These are phyloP conservation scores for Phytopythium montanum DNA, from an alignment of 352 stramenopile species.

Conservation along the genomic window DNA sequence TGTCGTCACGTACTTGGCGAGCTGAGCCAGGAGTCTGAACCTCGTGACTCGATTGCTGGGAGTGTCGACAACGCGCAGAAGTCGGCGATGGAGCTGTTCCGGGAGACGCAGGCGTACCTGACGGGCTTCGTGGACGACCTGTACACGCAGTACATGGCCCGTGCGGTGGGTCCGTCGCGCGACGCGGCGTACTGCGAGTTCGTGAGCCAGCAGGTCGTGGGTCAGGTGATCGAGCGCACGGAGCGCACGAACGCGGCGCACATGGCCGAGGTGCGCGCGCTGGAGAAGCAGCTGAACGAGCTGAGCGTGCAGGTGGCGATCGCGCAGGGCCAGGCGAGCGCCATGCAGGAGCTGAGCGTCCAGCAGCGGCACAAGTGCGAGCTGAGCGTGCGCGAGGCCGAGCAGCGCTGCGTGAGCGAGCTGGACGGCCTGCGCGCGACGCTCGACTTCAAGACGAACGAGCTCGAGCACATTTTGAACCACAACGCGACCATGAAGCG, in stretches of 20 bases:
- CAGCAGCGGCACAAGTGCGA: constrained; percentile 82
- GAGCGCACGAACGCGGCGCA: constrained; percentile 71
- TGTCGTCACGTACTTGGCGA: constrained; percentile 60
- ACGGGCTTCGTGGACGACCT: constrained; percentile 42
- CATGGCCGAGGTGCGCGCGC: constrained; percentile 64
- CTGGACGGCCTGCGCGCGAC: constrained; percentile 59
- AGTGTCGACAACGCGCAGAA: constrained; percentile 31
- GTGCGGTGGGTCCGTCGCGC: constrained; percentile 67
- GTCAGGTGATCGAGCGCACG: constrained; percentile 72
- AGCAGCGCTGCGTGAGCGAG: constrained; percentile 69
- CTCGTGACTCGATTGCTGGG: constrained; percentile 5
- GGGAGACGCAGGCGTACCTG: constrained; percentile 65
- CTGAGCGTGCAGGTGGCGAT: constrained; percentile 79
- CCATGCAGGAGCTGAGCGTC: constrained; percentile 75
- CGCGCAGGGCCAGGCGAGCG: constrained; percentile 71
- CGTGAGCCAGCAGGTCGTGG: constrained; percentile 69
- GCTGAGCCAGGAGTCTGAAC: constrained; percentile 28
- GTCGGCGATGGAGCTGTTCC: constrained; percentile 72
- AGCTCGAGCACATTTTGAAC: constrained; percentile 85
- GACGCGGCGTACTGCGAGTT: constrained; percentile 83
- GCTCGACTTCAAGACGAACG: constrained; percentile 85
- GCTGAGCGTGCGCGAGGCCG: constrained; percentile 66
- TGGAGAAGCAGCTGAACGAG: constrained; percentile 84
- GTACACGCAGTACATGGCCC: constrained; percentile 55
- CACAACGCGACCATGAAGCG: constrained; percentile 87